Percentiles rank a stretch among this genome's conserved stretches.
These are phyloP conservation scores for Acacia crassicarpa DNA, from an alignment of 306 rosid species.

Conservation along the genomic window DNA sequence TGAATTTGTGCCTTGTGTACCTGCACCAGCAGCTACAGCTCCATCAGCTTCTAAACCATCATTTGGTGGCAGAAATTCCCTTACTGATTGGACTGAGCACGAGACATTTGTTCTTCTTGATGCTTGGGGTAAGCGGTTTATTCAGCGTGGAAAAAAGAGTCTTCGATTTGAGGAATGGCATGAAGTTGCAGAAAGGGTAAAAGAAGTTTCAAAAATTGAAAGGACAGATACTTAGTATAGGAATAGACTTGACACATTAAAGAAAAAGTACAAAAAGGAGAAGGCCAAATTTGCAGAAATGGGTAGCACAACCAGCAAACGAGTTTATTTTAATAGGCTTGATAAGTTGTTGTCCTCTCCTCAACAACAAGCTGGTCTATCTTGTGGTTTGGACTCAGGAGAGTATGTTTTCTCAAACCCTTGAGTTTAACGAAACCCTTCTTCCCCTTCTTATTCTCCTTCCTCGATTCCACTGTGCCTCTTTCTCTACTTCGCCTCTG, in stretches of 20 bases:
- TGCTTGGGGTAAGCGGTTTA: slow-evolving; percentile 86
- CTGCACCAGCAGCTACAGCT: slow-evolving; percentile 40
- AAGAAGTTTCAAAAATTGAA: slow-evolving; percentile 70
- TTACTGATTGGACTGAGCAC: slow-evolving; percentile 78
- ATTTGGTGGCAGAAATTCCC: slow-evolving; percentile 66
- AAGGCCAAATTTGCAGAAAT: slow-evolving; percentile 53
- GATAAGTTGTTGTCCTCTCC: slow-evolving; percentile 70
- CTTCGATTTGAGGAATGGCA: slow-evolving; percentile 94
- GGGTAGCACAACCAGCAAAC: slow-evolving; percentile 46
- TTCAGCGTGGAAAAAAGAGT: slow-evolving; percentile 84
- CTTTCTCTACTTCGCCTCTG: no score
- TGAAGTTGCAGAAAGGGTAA: slow-evolving; percentile 84
- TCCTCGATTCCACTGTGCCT: no score
- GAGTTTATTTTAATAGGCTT: slow-evolving; percentile 81
- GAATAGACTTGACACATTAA: slow-evolving; percentile 81
- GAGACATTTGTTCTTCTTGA: slow-evolving; percentile 82
- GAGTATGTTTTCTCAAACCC: slow-evolving; percentile 71
- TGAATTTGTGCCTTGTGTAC: slow-evolving; percentile 72
- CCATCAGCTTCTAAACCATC: slow-evolving; percentile 56
- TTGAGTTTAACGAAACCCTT: no score
- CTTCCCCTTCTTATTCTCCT: no score
- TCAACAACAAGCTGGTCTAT: slow-evolving; percentile 57
- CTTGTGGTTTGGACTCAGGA: slow-evolving; percentile 77
- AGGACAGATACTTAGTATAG: slow-evolving; percentile 85
- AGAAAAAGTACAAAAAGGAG: slow-evolving; percentile 91